A percentile compares a stretch with the other conserved stretches of the same genome.
These are phyloP conservation scores for Saturnispora besseyi DNA, from an alignment of 805 yeast genomes.

Conservation along the genomic window DNA sequence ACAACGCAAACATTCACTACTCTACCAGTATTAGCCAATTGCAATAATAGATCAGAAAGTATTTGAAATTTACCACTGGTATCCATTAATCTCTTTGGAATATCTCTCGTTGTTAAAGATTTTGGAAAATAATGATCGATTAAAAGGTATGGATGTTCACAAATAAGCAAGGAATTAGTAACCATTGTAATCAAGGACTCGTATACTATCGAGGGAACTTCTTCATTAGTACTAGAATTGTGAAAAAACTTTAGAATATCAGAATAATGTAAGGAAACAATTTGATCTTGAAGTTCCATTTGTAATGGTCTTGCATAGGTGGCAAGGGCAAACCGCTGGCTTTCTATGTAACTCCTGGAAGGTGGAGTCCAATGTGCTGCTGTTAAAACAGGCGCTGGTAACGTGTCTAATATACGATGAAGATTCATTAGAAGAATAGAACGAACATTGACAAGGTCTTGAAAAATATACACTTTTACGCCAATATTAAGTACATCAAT, in stretches of 20 bases:
- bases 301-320: conserved; percentile 52
- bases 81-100: conserved; percentile 59
- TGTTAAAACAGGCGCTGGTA: conserved; percentile 55
- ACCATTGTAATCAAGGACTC: conserved; percentile 72
- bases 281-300: conserved; percentile 82
- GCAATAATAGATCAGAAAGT: conserved; percentile 51
- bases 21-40: conserved; percentile 22
- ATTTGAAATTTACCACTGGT: conserved; percentile 81
- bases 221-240: conserved; percentile 4
- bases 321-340: conserved; percentile 48
- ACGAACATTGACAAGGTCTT: neutral
- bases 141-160: conserved; percentile 82
- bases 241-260: conserved; percentile 78
- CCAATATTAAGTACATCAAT: neutral
- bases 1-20: conserved; percentile 58
- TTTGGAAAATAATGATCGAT: conserved; percentile 84
- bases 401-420: conserved; percentile 64
- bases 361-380: conserved; percentile 6
- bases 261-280: conserved; percentile 82
- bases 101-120: conserved; percentile 59
- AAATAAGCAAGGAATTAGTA: conserved; percentile 65
- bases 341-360: neutral
- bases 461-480: neutral
- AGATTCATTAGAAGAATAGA: conserved; percentile 47
- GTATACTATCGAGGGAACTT: conserved; percentile 41